Evolutionary conservation across 2,329 filamentous ascomycete species (phyloP).

Genomic region (Arthrobotrys sinensis): DNA sequence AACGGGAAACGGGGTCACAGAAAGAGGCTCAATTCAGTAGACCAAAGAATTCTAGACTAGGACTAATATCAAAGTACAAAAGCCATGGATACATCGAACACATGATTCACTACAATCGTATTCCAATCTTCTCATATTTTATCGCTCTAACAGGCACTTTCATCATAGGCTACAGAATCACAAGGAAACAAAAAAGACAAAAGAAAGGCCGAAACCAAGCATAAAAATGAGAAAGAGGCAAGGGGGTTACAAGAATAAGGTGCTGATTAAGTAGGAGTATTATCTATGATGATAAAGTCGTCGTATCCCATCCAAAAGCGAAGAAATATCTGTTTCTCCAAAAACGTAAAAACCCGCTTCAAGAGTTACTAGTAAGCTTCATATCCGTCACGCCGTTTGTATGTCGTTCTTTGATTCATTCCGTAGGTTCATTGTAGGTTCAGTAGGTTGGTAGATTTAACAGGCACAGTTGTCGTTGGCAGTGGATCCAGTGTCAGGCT

Average conservation of each 20-base stretch:
- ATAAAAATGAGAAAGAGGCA: slow-evolving; percentile 26
- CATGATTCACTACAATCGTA: slow-evolving; percentile 13
- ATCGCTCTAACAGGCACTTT: slow-evolving; percentile 53
- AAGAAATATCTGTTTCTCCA: slow-evolving; percentile 36
- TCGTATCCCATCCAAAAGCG: slow-evolving; percentile 45
- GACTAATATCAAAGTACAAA: slow-evolving; percentile 16
- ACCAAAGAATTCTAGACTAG: slow-evolving; percentile 7
- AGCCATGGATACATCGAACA: slow-evolving; percentile 13
- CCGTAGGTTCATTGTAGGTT: slow-evolving; percentile 1
- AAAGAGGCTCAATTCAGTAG: background rate
- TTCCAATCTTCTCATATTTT: slow-evolving; percentile 44
- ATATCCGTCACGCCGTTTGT: slow-evolving; percentile 17
- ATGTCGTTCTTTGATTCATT: slow-evolving; percentile 23
- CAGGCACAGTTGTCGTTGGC: slow-evolving; percentile 82
- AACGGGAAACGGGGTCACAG: background rate
- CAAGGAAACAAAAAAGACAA: slow-evolving; percentile 21
- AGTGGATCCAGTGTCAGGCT: slow-evolving; percentile 73
- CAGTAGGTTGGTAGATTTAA: slow-evolving; percentile 66
- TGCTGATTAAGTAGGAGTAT: slow-evolving; percentile 40
- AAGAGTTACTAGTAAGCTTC: slow-evolving; percentile 22
- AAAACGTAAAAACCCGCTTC: slow-evolving; percentile 38
- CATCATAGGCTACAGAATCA: slow-evolving; percentile 53
- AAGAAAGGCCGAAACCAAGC: slow-evolving; percentile 20
- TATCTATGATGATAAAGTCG: slow-evolving; percentile 48
- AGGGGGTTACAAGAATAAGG: slow-evolving; percentile 30